phyloP scores from a whole-genome alignment of 768 basidiomycete species.

The Tricholoma matsutake region DNA sequence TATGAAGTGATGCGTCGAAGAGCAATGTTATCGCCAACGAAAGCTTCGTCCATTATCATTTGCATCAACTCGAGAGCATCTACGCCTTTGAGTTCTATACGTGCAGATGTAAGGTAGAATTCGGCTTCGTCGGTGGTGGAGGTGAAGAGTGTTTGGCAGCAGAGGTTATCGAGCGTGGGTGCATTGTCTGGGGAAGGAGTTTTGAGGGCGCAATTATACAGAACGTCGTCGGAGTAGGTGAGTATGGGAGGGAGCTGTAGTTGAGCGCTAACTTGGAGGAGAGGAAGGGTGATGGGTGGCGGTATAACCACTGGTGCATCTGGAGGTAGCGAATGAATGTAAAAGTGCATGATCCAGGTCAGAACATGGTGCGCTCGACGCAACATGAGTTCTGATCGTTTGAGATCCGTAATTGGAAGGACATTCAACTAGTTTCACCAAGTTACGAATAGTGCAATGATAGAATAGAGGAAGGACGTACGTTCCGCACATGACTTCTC shows the following conservation, averaged over 20 bases:
- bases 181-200: constrained; percentile 18
- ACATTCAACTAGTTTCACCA: constrained; percentile 44
- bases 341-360: constrained; percentile 75
- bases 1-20: constrained; percentile 64
- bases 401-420: constrained; percentile 44
- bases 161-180: too few relatives aligned
- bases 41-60: constrained; percentile 85
- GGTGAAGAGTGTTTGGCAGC: too few relatives aligned
- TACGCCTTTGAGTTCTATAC: constrained; percentile 88
- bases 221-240: constrained; percentile 90
- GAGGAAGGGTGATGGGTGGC: constrained; percentile 67
- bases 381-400: constrained; percentile 30
- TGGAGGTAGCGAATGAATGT: constrained; percentile 65
- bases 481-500: constrained; percentile 42
- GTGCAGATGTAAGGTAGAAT: constrained; percentile 87
- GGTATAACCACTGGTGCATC: constrained; percentile 63
- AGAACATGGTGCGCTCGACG: constrained; percentile 75
- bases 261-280: constrained; percentile 64
- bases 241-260: constrained; percentile 86
- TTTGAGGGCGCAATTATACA: constrained; percentile 77
- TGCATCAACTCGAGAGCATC: constrained; percentile 86
- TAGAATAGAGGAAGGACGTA: constrained; percentile 21
- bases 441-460: not conserved
- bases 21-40: constrained; percentile 70
- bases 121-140: constrained; percentile 67